A percentile compares a stretch with the other conserved stretches of the same genome.
Evolutionary conservation across 2,329 filamentous ascomycete species (phyloP).

Genomic region (Microdochium nivale): DNA sequence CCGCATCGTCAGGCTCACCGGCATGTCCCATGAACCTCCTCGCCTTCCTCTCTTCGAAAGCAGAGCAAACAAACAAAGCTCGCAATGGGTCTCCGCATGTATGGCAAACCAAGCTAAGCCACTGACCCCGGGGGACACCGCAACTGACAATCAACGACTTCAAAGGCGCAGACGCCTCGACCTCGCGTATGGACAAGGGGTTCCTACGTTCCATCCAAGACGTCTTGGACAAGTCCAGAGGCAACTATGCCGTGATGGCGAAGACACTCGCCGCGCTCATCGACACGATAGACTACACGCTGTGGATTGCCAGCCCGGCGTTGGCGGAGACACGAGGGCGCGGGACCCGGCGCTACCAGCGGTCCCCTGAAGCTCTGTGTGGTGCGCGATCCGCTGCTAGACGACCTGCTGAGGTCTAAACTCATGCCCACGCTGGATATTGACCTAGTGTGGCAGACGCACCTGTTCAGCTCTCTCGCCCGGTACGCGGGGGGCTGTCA

Average conservation of each 20-base stretch:
- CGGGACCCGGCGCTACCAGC: constrained; percentile 25
- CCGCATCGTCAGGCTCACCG: not conserved
- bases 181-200: not conserved
- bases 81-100: not conserved
- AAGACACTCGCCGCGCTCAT: constrained; percentile 24
- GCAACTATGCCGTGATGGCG: constrained; percentile 1
- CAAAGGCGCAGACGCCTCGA: not conserved
- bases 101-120: not conserved
- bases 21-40: not conserved
- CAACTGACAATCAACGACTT: not conserved
- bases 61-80: not conserved
- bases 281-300: constrained; percentile 28
- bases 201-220: not conserved
- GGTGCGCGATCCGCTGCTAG: constrained; percentile 8
- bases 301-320: constrained; percentile 29
- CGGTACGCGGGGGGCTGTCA: constrained; percentile 15
- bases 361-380: constrained; percentile 26
- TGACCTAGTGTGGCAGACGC: constrained; percentile 34
- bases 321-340: constrained; percentile 22
- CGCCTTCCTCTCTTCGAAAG: not conserved
- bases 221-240: not conserved
- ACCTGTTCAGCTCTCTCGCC: constrained; percentile 22
- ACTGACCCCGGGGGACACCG: not conserved
- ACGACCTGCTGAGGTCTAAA: constrained; percentile 5
- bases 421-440: constrained; percentile 32